Conservation (phyloP, 768 basidiomycete genomes). For the Lactarius vividus region DNA sequence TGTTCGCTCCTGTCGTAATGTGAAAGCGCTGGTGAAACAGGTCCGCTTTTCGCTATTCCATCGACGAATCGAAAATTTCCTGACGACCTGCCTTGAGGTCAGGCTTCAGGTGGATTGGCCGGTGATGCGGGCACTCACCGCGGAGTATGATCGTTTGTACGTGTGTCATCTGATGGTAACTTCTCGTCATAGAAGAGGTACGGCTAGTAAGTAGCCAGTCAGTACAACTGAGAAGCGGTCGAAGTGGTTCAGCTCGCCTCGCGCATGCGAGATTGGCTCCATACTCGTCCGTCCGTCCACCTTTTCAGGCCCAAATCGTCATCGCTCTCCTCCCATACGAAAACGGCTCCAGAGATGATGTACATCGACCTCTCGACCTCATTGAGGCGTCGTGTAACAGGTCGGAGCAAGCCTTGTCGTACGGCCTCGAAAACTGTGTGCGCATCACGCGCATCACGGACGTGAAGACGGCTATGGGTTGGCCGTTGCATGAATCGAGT, state of each 20-base stretch:
- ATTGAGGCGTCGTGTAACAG: conserved; percentile 56
- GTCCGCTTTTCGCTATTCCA: conserved; percentile 48
- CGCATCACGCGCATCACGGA: conserved; percentile 63
- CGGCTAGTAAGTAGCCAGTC: conserved; percentile 41
- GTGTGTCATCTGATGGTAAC: conserved; percentile 44
- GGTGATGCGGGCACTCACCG: conserved; percentile 36
- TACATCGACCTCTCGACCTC: conserved; percentile 55
- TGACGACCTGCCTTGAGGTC: conserved; percentile 29
- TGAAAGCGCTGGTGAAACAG: conserved; percentile 52
- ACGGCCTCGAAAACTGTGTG: conserved; percentile 67
- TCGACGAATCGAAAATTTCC: conserved; percentile 50
- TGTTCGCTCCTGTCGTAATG: conserved; percentile 55
- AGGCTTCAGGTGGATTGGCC: conserved; percentile 10
- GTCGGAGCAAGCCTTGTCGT: conserved; percentile 48
- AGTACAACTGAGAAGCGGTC: conserved; percentile 4
- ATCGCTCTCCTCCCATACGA: conserved; percentile 70
- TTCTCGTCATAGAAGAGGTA: conserved; percentile 71
- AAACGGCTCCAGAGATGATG: conserved; percentile 60
- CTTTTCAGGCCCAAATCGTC: conserved; percentile 63
- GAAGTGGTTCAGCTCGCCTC: conserved; percentile 39
- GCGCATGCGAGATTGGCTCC: conserved; percentile 67
- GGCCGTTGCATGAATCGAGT: conserved; percentile 53
- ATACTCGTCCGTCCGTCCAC: conserved; percentile 70
- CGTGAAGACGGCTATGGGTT: conserved; percentile 62
- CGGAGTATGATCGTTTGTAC: conserved; percentile 37